These are phyloP conservation scores for Yamadazyma sp. DNA, from an alignment of 1,139 yeast genomes.

Conservation along the genomic window DNA sequence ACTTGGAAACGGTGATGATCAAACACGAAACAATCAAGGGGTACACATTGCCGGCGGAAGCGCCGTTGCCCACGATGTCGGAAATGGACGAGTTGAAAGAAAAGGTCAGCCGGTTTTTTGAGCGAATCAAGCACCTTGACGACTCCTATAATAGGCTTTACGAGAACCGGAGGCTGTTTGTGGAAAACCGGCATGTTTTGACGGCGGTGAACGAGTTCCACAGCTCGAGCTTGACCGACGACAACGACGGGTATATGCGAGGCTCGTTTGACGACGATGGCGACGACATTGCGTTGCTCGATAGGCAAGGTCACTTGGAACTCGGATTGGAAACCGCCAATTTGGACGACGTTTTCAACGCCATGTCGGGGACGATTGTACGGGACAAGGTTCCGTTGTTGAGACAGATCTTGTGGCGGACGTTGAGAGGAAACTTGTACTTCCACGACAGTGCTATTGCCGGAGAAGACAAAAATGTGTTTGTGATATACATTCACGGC, in stretches of 20 bases:
- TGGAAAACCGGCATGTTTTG: slow-evolving; percentile 39
- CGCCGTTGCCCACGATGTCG: slow-evolving; percentile 30
- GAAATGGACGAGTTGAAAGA: slow-evolving; percentile 30
- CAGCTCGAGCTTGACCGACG: slow-evolving; percentile 14
- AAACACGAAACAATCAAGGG: slow-evolving; percentile 27
- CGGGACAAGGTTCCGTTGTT: slow-evolving; percentile 45
- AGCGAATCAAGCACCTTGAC: slow-evolving; percentile 34
- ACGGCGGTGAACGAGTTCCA: slow-evolving; percentile 33
- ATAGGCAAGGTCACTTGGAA: slow-evolving; percentile 28
- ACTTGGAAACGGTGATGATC: slow-evolving; percentile 35
- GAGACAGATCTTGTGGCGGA: slow-evolving; percentile 55
- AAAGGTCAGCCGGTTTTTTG: slow-evolving; percentile 22
- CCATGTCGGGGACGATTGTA: slow-evolving; percentile 51
- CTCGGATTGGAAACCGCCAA: slow-evolving; percentile 24
- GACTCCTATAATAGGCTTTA: slow-evolving; percentile 27
- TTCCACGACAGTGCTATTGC: slow-evolving; percentile 49
- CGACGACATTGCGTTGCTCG: slow-evolving; percentile 36
- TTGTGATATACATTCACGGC: slow-evolving; percentile 89
- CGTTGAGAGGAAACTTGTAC: slow-evolving; percentile 53
- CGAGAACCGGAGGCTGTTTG: slow-evolving; percentile 20
- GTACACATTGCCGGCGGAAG: slow-evolving; percentile 27
- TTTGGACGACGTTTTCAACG: slow-evolving; percentile 51
- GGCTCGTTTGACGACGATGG: slow-evolving; percentile 11
- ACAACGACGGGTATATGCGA: slow-evolving; percentile 3
- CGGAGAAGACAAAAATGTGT: slow-evolving; percentile 60